Conservation (phyloP, 352 stramenopile genomes). For the Phytophthora megakarya region DNA sequence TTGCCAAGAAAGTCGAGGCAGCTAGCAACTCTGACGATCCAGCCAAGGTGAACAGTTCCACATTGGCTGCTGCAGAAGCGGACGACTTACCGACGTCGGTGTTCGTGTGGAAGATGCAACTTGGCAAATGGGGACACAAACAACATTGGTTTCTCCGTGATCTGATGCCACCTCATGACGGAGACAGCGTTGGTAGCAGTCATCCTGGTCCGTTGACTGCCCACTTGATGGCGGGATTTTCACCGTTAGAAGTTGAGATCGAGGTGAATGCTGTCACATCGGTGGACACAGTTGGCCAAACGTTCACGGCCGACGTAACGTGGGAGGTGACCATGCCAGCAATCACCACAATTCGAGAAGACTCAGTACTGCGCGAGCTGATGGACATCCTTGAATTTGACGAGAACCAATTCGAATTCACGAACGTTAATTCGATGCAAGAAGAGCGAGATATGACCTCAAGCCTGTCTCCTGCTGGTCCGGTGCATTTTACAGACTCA, state of each 20-base stretch:
- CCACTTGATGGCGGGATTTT: constrained; percentile 42
- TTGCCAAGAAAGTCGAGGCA: constrained; percentile 40
- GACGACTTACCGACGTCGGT: constrained; percentile 30
- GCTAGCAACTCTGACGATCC: constrained; percentile 3
- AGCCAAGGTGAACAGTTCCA: constrained; percentile 11
- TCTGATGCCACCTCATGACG: constrained; percentile 31
- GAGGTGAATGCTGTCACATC: constrained; percentile 45
- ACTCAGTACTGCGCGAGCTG: constrained; percentile 46
- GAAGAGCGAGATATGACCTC: constrained; percentile 42
- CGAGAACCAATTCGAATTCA: constrained; percentile 48
- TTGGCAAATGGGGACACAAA: constrained; percentile 46
- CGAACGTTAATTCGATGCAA: constrained; percentile 45
- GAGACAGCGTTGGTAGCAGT: constrained; percentile 11
- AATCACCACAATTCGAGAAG: constrained; percentile 48
- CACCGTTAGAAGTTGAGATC: constrained; percentile 41
- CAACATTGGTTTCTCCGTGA: constrained; percentile 62
- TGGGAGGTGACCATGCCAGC: constrained; percentile 48
- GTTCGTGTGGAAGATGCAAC: constrained; percentile 68
- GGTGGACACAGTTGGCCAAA: constrained; percentile 52
- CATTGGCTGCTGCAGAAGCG: constrained; percentile 13
- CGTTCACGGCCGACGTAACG: constrained; percentile 53
- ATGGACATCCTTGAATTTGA: constrained; percentile 50
- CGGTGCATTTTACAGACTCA: constrained; percentile 35
- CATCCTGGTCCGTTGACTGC: constrained; percentile 29
- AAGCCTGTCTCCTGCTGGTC: constrained; percentile 32